A percentile compares a stretch with the other conserved stretches of the same genome.
Evolutionary conservation across 2,329 filamentous ascomycete species (phyloP).

Genomic region (Aureobasidium subglaciale): DNA sequence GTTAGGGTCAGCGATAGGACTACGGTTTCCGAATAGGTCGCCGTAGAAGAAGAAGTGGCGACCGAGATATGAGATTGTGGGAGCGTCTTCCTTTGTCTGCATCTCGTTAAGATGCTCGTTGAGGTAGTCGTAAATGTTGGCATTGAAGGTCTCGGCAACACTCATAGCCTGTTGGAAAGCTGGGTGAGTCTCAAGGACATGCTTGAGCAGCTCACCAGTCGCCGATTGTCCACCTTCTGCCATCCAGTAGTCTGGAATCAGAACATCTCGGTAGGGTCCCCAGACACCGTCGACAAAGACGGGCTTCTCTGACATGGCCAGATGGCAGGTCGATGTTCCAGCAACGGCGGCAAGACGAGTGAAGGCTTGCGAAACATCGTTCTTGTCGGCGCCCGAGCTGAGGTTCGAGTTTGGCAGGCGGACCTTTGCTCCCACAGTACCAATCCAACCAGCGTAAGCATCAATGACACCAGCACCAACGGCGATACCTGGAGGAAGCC

Average conservation of each 20-base stretch:
- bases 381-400: constrained; percentile 54
- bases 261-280: constrained; percentile 92
- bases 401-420: constrained; percentile 61
- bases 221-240: constrained; percentile 95
- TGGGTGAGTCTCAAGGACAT: constrained; percentile 91
- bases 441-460: constrained; percentile 97
- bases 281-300: constrained; percentile 94
- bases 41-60: constrained; percentile 99
- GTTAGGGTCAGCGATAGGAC: constrained; percentile 81
- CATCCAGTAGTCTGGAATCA: constrained; percentile 91
- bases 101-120: constrained; percentile 80
- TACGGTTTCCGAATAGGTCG: constrained; percentile 93
- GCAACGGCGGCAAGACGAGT: constrained; percentile 88
- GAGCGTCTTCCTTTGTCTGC: constrained; percentile 60
- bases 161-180: constrained; percentile 75
- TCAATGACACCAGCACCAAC: constrained; percentile 97
- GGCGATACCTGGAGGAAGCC: constrained; percentile 77
- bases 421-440: constrained; percentile 95
- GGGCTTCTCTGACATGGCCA: constrained; percentile 88
- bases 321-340: constrained; percentile 92
- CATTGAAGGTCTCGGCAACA: constrained; percentile 71
- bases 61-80: constrained; percentile 74
- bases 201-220: constrained; percentile 87
- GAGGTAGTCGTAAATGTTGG: constrained; percentile 91
- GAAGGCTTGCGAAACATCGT: constrained; percentile 88